Percentiles rank a stretch among this genome's conserved stretches.
These are phyloP conservation scores for Castanospermum australe DNA, from an alignment of 306 rosid genomes.

Conservation along the genomic window DNA sequence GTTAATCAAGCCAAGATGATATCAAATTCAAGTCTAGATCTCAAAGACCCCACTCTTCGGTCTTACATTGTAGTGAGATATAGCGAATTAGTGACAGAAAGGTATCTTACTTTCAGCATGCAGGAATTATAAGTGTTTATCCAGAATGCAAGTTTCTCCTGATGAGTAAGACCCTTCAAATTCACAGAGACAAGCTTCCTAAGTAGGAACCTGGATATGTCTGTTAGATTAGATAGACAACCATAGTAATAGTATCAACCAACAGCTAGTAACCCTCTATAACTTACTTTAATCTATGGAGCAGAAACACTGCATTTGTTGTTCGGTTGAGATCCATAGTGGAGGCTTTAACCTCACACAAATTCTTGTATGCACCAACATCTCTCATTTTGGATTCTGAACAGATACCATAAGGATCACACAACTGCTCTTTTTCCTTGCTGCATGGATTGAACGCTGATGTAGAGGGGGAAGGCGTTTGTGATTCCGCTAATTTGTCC, in stretches of 20 bases:
- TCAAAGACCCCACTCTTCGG: neutral
- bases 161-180: conserved; percentile 70
- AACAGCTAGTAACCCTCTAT: neutral
- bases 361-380: conserved; percentile 55
- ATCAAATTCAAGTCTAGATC: neutral
- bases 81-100: neutral
- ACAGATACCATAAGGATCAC: conserved; percentile 63
- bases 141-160: conserved; percentile 82
- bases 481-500: conserved; percentile 44
- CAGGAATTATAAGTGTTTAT: conserved; percentile 76
- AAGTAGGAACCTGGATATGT: conserved; percentile 46
- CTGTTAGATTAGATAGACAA: neutral
- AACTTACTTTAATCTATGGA: conserved; percentile 67
- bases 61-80: neutral
- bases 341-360: conserved; percentile 51
- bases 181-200: conserved; percentile 63
- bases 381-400: conserved; percentile 42
- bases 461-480: conserved; percentile 9
- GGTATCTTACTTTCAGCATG: conserved; percentile 63
- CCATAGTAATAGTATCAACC: neutral
- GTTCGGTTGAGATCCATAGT: conserved; percentile 58
- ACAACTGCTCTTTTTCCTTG: conserved; percentile 37
- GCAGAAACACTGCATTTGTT: conserved; percentile 46
- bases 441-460: conserved; percentile 22
- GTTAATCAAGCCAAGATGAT: neutral